Evolutionary conservation across 169 alveolate genomes (phyloP).

Genomic region (Eimeria nieschulzi): DNA sequence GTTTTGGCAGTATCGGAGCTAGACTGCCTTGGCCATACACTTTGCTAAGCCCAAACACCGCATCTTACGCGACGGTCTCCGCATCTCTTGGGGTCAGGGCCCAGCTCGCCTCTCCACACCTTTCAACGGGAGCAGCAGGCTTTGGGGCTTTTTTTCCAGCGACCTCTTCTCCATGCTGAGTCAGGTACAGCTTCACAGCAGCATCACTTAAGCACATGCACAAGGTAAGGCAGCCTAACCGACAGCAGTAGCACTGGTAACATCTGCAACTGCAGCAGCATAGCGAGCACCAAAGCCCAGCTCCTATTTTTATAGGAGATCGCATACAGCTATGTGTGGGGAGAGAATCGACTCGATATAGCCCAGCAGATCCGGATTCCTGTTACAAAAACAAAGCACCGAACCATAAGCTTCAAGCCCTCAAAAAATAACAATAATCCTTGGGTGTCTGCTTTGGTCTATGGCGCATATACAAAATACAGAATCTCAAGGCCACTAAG

Average conservation of each 20-base stretch:
- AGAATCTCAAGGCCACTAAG: not conserved
- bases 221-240: no score
- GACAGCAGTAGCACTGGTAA: not conserved
- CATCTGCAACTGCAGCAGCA: not conserved
- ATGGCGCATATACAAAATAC: not conserved
- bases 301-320: not conserved
- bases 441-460: no score
- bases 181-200: not conserved
- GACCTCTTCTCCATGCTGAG: not conserved
- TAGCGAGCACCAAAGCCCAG: not conserved
- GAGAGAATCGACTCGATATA: conserved; percentile 42
- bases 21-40: no score
- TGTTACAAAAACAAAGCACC: not conserved
- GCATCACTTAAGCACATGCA: not conserved
- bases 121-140: conserved; percentile 27
- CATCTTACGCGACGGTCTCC: conserved; percentile 12
- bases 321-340: conserved; percentile 4
- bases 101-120: not conserved
- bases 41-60: no score
- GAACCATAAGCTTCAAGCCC: no score
- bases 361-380: conserved; percentile 15
- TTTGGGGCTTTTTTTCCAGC: not conserved
- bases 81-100: conserved; percentile 36
- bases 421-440: no score
- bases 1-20: no score